These are phyloP conservation scores for Monosporascus ibericus DNA, from an alignment of 2,329 filamentous ascomycete species.

Conservation along the genomic window DNA sequence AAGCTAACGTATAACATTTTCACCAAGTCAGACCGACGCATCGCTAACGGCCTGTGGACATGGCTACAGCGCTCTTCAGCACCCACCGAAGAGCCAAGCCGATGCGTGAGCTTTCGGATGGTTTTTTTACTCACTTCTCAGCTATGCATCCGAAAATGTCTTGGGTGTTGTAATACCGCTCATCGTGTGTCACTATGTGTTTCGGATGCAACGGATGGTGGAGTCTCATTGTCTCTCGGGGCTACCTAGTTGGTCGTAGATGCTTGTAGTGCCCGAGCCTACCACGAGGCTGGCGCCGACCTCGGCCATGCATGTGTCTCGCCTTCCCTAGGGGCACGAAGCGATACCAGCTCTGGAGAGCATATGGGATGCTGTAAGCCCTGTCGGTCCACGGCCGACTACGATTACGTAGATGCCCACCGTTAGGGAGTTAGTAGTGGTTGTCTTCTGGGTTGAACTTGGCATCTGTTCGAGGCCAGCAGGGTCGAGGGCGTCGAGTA, in stretches of 20 bases:
- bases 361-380: constrained; percentile 19
- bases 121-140: too few species aligned
- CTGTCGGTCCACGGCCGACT: constrained; percentile 19
- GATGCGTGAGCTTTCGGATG: too few species aligned
- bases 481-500: too few species aligned
- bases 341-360: constrained; percentile 22
- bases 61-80: constrained; percentile 1
- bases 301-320: background rate
- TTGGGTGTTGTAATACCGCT: too few species aligned
- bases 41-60: constrained; percentile 2
- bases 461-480: too few species aligned
- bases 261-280: background rate
- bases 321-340: constrained; percentile 29
- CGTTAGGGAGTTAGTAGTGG: too few species aligned
- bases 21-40: constrained; percentile 8
- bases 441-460: too few species aligned
- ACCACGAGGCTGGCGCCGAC: background rate
- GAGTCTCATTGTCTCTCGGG: background rate
- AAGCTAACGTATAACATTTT: constrained; percentile 7
- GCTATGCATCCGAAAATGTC: too few species aligned
- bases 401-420: constrained; percentile 11
- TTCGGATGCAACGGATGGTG: background rate
- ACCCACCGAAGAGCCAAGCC: too few species aligned
- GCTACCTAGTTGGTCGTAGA: background rate
- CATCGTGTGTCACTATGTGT: too few species aligned